These are phyloP conservation scores for Piper betle DNA, from an alignment of 164 flowering plant species.

Conservation along the genomic window DNA sequence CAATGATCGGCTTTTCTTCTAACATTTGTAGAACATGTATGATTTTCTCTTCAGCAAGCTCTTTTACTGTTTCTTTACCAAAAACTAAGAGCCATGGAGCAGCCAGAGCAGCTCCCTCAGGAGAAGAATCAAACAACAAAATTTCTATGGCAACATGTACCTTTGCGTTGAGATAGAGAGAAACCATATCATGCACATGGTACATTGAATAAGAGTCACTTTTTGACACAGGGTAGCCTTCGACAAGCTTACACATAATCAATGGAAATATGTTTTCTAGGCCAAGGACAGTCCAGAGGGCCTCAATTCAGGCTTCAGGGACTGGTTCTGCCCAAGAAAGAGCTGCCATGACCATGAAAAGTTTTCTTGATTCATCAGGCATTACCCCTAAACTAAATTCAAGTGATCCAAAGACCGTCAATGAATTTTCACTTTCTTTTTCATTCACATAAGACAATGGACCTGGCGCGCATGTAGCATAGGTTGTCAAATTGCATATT, in stretches of 20 bases:
- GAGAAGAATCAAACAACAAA: slow-evolving; percentile 13
- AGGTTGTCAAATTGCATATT: slow-evolving; percentile 30
- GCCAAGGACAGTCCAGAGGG: slow-evolving; percentile 29
- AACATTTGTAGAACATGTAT: slow-evolving; percentile 10
- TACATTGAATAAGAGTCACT: slow-evolving; percentile 24
- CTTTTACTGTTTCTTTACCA: slow-evolving; percentile 25
- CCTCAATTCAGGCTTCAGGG: slow-evolving; percentile 41
- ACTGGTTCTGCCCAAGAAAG: slow-evolving; percentile 37
- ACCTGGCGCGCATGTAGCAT: slow-evolving; percentile 38
- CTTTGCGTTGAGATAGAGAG: slow-evolving; percentile 31
- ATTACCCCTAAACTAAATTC: slow-evolving; percentile 47
- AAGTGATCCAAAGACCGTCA: slow-evolving; percentile 38
- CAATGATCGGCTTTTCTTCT: slow-evolving; percentile 20
- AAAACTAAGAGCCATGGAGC: slow-evolving; percentile 37
- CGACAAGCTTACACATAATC: slow-evolving; percentile 35
- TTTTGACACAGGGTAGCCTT: slow-evolving; percentile 33
- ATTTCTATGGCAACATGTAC: slow-evolving; percentile 17
- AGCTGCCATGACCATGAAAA: slow-evolving; percentile 28
- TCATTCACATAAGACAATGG: slow-evolving; percentile 42
- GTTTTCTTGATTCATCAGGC: slow-evolving; percentile 26
- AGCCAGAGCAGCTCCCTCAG: slow-evolving; percentile 19
- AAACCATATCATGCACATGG: slow-evolving; percentile 38
- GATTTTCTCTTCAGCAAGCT: slow-evolving; percentile 20
- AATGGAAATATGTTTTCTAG: slow-evolving; percentile 30
- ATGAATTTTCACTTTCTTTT: slow-evolving; percentile 30